phyloP scores from a whole-genome alignment of 805 yeast genomes.

The Cyberlindnera bimundalis region DNA sequence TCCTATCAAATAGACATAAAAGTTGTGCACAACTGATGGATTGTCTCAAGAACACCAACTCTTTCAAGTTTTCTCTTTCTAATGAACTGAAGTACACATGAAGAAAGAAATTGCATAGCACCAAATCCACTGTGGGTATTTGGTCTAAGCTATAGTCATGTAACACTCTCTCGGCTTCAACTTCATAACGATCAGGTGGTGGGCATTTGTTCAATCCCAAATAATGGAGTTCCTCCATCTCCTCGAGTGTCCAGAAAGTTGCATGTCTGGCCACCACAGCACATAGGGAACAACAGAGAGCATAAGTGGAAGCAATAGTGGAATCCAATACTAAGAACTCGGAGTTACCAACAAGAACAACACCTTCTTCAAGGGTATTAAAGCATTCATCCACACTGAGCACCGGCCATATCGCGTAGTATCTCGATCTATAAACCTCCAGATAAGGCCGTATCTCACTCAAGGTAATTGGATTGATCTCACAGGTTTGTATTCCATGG shows the following conservation, averaged over 20 bases:
- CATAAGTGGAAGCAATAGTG: constrained; percentile 16
- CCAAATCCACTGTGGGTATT: constrained; percentile 10
- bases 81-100: constrained; percentile 18
- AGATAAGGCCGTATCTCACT: constrained; percentile 17
- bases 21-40: constrained; percentile 24
- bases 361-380: constrained; percentile 1
- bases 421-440: constrained; percentile 23
- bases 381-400: constrained; percentile 15
- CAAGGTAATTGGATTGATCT: constrained; percentile 11
- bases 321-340: constrained; percentile 7
- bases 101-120: constrained; percentile 20
- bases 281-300: constrained; percentile 22
- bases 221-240: constrained; percentile 9
- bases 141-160: constrained; percentile 15
- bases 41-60: constrained; percentile 21
- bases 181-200: constrained; percentile 15
- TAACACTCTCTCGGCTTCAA: constrained; percentile 19
- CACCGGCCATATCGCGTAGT: constrained; percentile 27
- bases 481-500: constrained; percentile 5
- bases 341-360: neutral
- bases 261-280: constrained; percentile 22
- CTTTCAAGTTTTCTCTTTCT: constrained; percentile 9
- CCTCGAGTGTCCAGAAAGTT: constrained; percentile 17
- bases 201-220: constrained; percentile 17
- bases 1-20: constrained; percentile 17